These are phyloP conservation scores for Backusella circina DNA, from an alignment of 192 early-diverging fungal genomes.

Conservation along the genomic window DNA sequence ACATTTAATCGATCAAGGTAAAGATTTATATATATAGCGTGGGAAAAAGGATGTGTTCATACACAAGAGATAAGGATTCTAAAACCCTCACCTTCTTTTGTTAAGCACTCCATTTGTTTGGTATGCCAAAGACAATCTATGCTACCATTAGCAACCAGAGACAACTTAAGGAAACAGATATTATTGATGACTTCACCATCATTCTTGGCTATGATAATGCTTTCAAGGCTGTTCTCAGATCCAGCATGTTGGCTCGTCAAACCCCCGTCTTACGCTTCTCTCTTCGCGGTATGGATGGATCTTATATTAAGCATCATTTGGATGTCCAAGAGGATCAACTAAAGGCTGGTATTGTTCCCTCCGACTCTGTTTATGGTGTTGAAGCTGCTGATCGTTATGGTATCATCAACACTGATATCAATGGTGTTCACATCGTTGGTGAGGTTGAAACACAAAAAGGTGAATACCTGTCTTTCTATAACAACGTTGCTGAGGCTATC, in stretches of 20 bases:
- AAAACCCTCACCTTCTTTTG: slow-evolving; percentile 12
- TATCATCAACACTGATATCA: slow-evolving; percentile 43
- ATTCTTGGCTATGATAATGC: slow-evolving; percentile 58
- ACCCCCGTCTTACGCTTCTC: slow-evolving; percentile 59
- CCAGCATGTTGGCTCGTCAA: slow-evolving; percentile 63
- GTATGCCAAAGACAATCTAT: slow-evolving; percentile 58
- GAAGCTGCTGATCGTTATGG: slow-evolving; percentile 50
- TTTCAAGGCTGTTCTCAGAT: slow-evolving; percentile 56
- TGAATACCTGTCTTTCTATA: slow-evolving; percentile 59
- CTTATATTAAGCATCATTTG: slow-evolving; percentile 61
- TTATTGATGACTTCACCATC: slow-evolving; percentile 65
- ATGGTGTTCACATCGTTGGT: slow-evolving; percentile 47
- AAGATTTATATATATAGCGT: not conserved
- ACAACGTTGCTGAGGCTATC: slow-evolving; percentile 61
- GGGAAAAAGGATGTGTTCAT: not conserved
- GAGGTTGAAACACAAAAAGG: slow-evolving; percentile 57
- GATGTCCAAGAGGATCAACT: slow-evolving; percentile 77
- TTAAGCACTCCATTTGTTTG: slow-evolving; percentile 59
- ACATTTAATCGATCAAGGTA: slow-evolving; percentile 63
- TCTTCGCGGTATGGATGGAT: slow-evolving; percentile 65
- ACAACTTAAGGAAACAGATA: slow-evolving; percentile 42
- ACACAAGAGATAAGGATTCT: not conserved
- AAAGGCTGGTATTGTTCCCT: slow-evolving; percentile 57
- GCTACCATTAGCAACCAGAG: slow-evolving; percentile 65
- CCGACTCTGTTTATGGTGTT: slow-evolving; percentile 48